phyloP scores from a whole-genome alignment of 2,329 filamentous ascomycete genomes.

The Eurotiales sp. region DNA sequence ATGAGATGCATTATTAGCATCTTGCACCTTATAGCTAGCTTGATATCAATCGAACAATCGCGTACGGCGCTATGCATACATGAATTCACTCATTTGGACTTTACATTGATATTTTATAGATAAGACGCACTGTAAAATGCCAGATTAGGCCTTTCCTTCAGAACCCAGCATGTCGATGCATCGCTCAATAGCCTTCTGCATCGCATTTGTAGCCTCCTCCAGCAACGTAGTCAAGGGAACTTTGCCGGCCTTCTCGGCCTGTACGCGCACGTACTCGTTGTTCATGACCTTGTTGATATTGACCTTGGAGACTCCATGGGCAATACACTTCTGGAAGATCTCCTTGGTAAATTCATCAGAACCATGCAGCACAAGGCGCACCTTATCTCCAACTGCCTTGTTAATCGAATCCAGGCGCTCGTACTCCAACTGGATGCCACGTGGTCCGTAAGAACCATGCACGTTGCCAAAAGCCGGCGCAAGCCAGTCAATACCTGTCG shows the following conservation, averaged over 20 bases:
- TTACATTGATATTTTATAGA: too few species aligned
- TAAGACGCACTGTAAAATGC: too few species aligned
- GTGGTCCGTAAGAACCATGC: slow-evolving; percentile 67
- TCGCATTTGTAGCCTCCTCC: slow-evolving; percentile 52
- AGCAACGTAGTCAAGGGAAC: slow-evolving; percentile 52
- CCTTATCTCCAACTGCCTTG: slow-evolving; percentile 45
- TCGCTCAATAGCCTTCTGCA: slow-evolving; percentile 54
- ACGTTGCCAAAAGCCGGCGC: slow-evolving; percentile 75
- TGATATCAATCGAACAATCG: too few species aligned
- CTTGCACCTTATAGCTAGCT: too few species aligned
- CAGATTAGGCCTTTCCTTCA: slow-evolving; percentile 36
- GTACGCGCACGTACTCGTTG: slow-evolving; percentile 46
- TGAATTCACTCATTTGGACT: too few species aligned
- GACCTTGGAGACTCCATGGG: slow-evolving; percentile 53
- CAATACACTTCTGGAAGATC: slow-evolving; percentile 53
- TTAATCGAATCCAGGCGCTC: slow-evolving; percentile 50
- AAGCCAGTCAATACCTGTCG: slow-evolving; percentile 68
- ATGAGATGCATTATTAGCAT: too few species aligned
- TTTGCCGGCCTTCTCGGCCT: slow-evolving; percentile 48
- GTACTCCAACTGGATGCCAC: slow-evolving; percentile 62
- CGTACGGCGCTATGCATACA: too few species aligned
- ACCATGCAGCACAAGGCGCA: slow-evolving; percentile 56
- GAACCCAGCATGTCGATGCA: slow-evolving; percentile 52
- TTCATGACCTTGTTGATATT: slow-evolving; percentile 61
- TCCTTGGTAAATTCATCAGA: slow-evolving; percentile 56